Conservation (phyloP, 106 monocot species). For the Dendrobium nobile region DNA sequence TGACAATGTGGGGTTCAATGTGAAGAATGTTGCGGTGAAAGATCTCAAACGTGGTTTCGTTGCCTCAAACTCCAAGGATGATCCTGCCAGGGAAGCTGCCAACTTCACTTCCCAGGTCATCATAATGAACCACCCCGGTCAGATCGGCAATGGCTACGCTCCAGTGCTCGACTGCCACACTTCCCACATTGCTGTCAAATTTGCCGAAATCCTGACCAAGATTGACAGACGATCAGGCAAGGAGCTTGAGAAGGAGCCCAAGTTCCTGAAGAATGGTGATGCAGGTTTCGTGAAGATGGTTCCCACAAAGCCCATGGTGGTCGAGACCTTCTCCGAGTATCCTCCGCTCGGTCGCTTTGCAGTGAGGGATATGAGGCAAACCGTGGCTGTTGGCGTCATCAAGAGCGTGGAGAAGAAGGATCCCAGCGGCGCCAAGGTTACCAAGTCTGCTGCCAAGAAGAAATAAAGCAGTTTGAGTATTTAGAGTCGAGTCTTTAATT, state of each 20-base stretch:
- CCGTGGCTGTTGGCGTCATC: conserved; percentile 58
- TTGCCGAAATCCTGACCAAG: conserved; percentile 45
- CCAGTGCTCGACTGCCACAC: conserved; percentile 57
- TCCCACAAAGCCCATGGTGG: conserved; percentile 63
- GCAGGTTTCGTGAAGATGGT: conserved; percentile 53
- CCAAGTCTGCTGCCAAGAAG: conserved; percentile 62
- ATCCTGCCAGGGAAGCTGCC: conserved; percentile 50
- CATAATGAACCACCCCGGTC: conserved; percentile 64
- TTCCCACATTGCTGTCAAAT: conserved; percentile 51
- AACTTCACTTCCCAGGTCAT: conserved; percentile 56
- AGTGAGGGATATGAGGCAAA: conserved; percentile 59
- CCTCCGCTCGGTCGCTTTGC: conserved; percentile 56
- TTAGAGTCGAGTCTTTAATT: not conserved
- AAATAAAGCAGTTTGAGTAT: conserved; percentile 20
- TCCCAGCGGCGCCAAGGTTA: conserved; percentile 50
- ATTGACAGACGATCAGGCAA: conserved; percentile 51
- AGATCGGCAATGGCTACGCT: conserved; percentile 55
- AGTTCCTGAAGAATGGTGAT: conserved; percentile 62
- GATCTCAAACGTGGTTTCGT: conserved; percentile 59
- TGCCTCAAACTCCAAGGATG: conserved; percentile 57
- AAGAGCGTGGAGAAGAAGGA: conserved; percentile 66
- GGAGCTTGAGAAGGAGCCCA: conserved; percentile 59
- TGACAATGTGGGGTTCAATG: conserved; percentile 58
- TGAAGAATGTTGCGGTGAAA: conserved; percentile 60
- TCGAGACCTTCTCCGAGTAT: conserved; percentile 47